These are phyloP conservation scores for Quercus variabilis DNA, from an alignment of 306 rosid genomes.

Conservation along the genomic window DNA sequence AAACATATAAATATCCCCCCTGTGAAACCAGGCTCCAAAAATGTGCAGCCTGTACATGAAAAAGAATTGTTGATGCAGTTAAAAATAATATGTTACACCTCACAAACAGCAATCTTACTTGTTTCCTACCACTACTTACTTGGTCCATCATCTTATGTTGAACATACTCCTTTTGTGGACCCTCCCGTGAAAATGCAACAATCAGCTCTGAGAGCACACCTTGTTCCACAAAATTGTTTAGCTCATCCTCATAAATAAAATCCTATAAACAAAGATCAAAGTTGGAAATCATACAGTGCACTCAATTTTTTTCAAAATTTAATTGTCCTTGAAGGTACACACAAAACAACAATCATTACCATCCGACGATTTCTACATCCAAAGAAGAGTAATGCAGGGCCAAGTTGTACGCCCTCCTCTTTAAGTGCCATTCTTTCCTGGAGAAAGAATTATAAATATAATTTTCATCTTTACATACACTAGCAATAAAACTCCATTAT, in stretches of 20 bases:
- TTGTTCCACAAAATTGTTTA: slow-evolving; percentile 62
- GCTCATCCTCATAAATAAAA: slow-evolving; percentile 88
- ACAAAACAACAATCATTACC: slow-evolving; percentile 42
- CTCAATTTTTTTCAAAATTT: not conserved
- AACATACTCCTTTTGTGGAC: slow-evolving; percentile 78
- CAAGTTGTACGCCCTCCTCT: slow-evolving; percentile 66
- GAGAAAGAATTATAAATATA: slow-evolving; percentile 16
- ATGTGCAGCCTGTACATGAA: slow-evolving; percentile 53
- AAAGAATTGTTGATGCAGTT: slow-evolving; percentile 8
- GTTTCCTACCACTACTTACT: slow-evolving; percentile 39
- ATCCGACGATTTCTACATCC: slow-evolving; percentile 91
- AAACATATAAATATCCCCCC: slow-evolving; percentile 83
- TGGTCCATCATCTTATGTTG: slow-evolving; percentile 79
- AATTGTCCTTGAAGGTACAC: not conserved
- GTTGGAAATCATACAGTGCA: slow-evolving; percentile 19
- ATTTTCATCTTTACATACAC: not conserved
- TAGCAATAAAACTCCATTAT: not conserved
- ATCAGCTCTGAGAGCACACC: slow-evolving; percentile 67
- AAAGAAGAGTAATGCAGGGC: slow-evolving; percentile 83
- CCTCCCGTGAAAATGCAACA: slow-evolving; percentile 89
- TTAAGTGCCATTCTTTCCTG: slow-evolving; percentile 89
- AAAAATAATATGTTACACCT: slow-evolving; percentile 15
- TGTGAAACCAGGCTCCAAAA: slow-evolving; percentile 69
- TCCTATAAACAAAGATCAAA: slow-evolving; percentile 51
- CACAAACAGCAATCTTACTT: not conserved